Evolutionary conservation across 2,329 filamentous ascomycete genomes (phyloP), one percentile per base, ranked within the genome.

Genomic region (Fusarium mexicanum): DNA sequence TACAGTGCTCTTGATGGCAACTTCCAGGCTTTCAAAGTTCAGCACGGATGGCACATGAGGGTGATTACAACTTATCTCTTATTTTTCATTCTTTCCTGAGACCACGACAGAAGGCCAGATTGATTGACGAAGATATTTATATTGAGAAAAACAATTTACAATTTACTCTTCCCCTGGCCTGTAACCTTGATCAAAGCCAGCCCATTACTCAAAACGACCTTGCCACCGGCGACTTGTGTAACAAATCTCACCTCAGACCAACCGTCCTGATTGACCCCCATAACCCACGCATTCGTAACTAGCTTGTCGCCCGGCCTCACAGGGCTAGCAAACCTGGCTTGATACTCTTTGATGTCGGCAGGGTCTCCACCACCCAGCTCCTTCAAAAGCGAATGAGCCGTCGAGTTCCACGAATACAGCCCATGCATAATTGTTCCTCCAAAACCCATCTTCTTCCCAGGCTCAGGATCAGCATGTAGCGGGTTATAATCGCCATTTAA

Each of bases 401-500:
- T 83, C 62, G 85, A 84, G 70, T 87, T 87, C 84, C 85, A 87
- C 22, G 84, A 86, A 14, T 82, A 83, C 37, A 87, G 76, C 2
- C 85, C 85, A 61, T 87, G 85, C 54, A 87, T 75, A 61, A 87
- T 86, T 8, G 81, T 80, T 3, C 84, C 84, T 43, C 83, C 83
- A 72, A 87, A 87, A 20, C 86, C 86, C 14, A 84, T 83, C 11
- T 80, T 79, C 69, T 77, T 76, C 3, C 84, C 84, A 47, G 84
- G 84, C 22, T 78, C 81, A n/a, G 84, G 83, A 58, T 84, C 83
- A 3, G 81, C 85, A 72, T 86, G 85, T 51, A 86, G 78, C 12
- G 86, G 85, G 68, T 87, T 87, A 74, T 86, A 87, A 67, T 87
- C 86, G 2, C 86, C 85, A 69, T 84, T 86, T 16, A 87, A 76